Evolutionary conservation across 2,329 filamentous ascomycete genomes (phyloP), one percentile per base, ranked within the genome.

Genomic region (Penicillium fuscoglaucum): DNA sequence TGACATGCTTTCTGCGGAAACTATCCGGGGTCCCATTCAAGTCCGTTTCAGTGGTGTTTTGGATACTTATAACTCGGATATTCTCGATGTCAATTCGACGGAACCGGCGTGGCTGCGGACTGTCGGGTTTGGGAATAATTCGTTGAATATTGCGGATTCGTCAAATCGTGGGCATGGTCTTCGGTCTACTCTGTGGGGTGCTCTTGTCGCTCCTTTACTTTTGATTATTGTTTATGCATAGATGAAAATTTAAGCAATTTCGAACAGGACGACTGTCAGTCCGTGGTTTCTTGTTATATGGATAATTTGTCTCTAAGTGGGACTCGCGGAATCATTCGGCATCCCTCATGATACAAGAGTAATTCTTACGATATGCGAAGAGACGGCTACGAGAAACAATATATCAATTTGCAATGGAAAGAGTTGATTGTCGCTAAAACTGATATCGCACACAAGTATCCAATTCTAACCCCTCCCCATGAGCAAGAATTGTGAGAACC

Each of bases 41-140:
- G 31, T 59, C 35, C 24, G 59, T 29, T 61, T 60, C 35, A 39
- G 37, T 3, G 60, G 57, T 7, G 49, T 59, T 29, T 33, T 61
- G 26, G 60, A 65, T 55, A 24, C 28, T 6, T 65, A 64, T 53
- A 60, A 65, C 45, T 65, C 63, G 5, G 63, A 64, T 56, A 39
- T 58, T 10, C 50, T 65, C 9, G 44, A 28, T 4, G 57, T 59
- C 4, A 52, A 43, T 28, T 61, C 53, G 6, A 51, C 47, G 7
- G 54, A 31, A 7, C 63, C 55, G 4, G 48, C 29, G 2, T 64
- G 63, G 63, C 47, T 61, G 3, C 46, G 57, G 37, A 64, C 61
- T 7, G 61, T 64, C 26, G 58, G 61, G 6, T 62, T 58, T 48
- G 51, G 58, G 7, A 66, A 63, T 37, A 63, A 65, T 49, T 62